Evolutionary conservation across 805 yeast genomes (phyloP).

Genomic region (Yarrowia keelungensis): DNA sequence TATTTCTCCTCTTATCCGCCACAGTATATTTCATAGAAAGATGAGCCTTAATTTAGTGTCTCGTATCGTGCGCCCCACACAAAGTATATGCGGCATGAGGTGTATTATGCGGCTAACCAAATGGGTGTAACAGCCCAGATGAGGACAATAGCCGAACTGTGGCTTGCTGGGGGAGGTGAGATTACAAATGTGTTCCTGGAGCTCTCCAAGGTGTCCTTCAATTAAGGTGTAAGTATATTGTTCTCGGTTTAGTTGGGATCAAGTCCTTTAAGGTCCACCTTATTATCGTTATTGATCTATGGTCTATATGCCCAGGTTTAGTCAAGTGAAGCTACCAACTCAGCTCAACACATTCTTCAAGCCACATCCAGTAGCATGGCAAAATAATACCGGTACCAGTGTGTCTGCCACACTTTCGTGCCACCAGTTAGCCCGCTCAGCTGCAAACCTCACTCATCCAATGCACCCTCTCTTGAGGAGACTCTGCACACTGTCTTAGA

Average conservation of each 20-base stretch:
- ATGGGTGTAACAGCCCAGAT: neutral
- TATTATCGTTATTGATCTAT: neutral
- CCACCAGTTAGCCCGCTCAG: too few species aligned
- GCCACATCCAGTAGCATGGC: neutral
- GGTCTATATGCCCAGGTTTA: neutral
- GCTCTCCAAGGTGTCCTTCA: too few species aligned
- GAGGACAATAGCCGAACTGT: neutral
- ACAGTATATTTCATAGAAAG: neutral
- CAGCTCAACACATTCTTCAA: too few species aligned
- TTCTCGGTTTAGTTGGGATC: too few species aligned
- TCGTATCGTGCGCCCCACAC: constrained; percentile 9
- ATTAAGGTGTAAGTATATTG: too few species aligned
- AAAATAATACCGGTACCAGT: too few species aligned
- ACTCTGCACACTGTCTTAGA: constrained; percentile 20
- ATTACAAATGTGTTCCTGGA: too few species aligned
- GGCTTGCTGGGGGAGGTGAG: neutral
- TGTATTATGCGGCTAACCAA: constrained; percentile 8
- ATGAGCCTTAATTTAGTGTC: constrained; percentile 10
- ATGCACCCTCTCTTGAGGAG: neutral
- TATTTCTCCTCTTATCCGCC: too few species aligned
- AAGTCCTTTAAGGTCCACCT: too few species aligned
- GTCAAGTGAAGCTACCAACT: too few species aligned
- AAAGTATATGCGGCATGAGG: neutral
- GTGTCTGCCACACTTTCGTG: too few species aligned
- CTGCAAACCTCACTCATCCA: neutral